These are phyloP conservation scores for Lomentospora prolificans DNA, from an alignment of 2,329 filamentous ascomycete genomes.

Conservation along the genomic window DNA sequence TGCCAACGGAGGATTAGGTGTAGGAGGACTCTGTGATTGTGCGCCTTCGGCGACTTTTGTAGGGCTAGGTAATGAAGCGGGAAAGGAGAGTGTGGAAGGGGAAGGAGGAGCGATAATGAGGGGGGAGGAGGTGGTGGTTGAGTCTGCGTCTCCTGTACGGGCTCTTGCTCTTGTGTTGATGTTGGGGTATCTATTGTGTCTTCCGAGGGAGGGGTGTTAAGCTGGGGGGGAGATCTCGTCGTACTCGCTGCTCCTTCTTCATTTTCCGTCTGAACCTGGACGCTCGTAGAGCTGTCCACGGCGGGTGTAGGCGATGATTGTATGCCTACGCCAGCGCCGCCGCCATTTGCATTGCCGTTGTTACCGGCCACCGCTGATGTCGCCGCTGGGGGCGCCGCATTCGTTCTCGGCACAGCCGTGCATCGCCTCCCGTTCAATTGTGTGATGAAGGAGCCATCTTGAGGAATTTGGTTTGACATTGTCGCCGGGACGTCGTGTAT, in stretches of 20 bases:
- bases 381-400: constrained; percentile 12
- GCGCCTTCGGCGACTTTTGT: constrained; percentile 1
- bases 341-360: constrained; percentile 6
- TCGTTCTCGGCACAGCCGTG: constrained; percentile 38
- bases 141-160: neutral
- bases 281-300: neutral
- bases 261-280: neutral
- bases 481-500: constrained; percentile 11
- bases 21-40: neutral
- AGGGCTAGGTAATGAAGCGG: neutral
- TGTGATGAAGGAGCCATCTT: constrained; percentile 37
- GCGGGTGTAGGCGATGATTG: neutral
- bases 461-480: constrained; percentile 35
- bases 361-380: constrained; percentile 14
- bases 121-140: constrained; percentile 1
- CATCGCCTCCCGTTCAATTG: constrained; percentile 40
- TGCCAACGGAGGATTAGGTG: constrained; percentile 14
- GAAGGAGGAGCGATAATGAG: constrained; percentile 9
- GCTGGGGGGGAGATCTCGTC: constrained; percentile 21
- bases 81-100: neutral
- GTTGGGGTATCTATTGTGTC: neutral
- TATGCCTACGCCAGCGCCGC: neutral
- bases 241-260: constrained; percentile 22
- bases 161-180: neutral
- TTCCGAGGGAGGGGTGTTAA: neutral